Conservation (phyloP, 2,329 filamentous ascomycete genomes). For the Colletotrichum simmondsii region DNA sequence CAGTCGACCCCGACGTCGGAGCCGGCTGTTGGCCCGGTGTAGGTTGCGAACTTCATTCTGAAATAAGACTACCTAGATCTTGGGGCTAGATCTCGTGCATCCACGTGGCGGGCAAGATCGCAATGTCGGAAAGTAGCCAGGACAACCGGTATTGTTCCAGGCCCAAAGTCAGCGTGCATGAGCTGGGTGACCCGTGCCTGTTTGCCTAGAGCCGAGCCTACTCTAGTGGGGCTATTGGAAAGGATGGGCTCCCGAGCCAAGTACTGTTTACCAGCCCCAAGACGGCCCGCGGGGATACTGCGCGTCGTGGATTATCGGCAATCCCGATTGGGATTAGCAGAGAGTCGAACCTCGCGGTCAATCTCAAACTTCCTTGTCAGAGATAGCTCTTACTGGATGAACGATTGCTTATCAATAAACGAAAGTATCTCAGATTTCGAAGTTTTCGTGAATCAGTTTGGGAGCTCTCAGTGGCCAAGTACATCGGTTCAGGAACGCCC, state of each 20-base stretch:
- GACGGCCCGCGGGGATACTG: neutral
- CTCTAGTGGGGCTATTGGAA: neutral
- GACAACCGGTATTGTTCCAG: neutral
- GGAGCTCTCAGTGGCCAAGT: neutral
- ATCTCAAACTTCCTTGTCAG: no score
- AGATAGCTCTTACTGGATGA: neutral
- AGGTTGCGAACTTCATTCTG: neutral
- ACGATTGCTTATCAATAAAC: neutral
- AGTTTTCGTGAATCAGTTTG: no score
- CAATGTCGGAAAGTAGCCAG: neutral
- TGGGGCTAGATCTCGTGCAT: neutral
- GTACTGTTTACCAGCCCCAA: neutral
- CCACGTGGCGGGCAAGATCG: neutral
- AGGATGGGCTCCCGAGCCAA: neutral
- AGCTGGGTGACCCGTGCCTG: neutral
- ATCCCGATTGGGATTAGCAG: neutral
- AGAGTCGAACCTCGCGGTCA: neutral
- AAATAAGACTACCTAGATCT: neutral
- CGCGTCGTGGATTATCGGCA: neutral
- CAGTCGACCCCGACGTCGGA: neutral
- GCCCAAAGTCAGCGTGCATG: neutral
- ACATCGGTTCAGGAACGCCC: neutral
- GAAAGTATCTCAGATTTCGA: neutral
- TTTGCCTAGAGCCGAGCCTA: neutral
- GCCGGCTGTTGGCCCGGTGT: neutral